Base-by-base conservation (phyloP, 2,329 filamentous ascomycete species). In the Nemania sp. region DNA sequence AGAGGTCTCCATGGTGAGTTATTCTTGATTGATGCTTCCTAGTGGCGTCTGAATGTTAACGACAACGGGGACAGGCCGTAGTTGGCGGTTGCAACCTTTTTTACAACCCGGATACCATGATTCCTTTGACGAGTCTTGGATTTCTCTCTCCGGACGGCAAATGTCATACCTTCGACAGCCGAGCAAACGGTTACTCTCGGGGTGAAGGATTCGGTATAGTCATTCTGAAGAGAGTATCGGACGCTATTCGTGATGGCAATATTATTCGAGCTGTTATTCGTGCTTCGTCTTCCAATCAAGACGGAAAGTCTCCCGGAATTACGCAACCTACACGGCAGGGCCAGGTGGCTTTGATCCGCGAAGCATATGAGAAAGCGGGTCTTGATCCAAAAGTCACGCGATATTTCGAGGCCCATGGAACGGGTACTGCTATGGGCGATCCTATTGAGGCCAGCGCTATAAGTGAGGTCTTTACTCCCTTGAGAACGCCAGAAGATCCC, bases 341-440 rank as follows among this genome's bases (percentile, higher is more conserved):
- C 2, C 52, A 53, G n/a, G 27, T 29, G 51, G 27, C 26, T 6
- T 13, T 55, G n/a, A 55, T 55, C 32, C 6, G 15, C 3, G 52
- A 55, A 24, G 32, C 26, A 6, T 55, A 55, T 26, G 8, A 18
- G 29, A 13, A 22, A 18, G 52, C 29, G 13, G 29, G 29, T 13
- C 5, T 55, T 18, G n/a, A 35, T 24, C 10, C 20, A 10, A 26
- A 11, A 38, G 22, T 2, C 2, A 55, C 52, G n/a, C 3, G 24
- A 1, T 55, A 55, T 15, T 26, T 55, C 8, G 52, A 55, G 10
- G 52, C 52, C 26, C 52, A 55, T 18, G 52, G 27, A 38, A 38
- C 41, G 5, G 41, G 41, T 27, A 32, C 32, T 35, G 24, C 29
- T 20, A 18, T 24, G 41, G 41, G 41, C 10, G 41, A 45, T 13